phyloP scores from a whole-genome alignment of 169 alveolate genomes.

The Perkinsus olseni region DNA sequence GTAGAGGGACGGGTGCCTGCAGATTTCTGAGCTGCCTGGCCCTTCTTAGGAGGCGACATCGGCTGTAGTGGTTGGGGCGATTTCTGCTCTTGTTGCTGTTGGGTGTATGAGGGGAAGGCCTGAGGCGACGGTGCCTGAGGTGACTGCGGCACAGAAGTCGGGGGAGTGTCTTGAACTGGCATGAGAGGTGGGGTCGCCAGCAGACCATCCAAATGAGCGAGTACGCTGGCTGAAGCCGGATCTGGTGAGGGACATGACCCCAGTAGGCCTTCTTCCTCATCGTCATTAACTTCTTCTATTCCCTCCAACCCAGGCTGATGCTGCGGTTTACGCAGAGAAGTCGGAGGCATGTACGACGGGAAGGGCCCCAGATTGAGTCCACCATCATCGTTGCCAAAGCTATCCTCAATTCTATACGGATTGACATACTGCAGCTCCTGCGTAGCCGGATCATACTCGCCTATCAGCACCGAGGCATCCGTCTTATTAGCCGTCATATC shows the following conservation, averaged over 20 bases:
- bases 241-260: not conserved
- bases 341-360: not conserved
- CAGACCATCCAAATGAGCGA: not conserved
- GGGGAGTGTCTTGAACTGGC: not conserved
- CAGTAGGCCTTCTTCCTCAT: not conserved
- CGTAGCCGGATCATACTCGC: not conserved
- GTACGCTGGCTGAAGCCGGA: not conserved
- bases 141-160: not conserved
- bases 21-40: not conserved
- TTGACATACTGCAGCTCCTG: not conserved
- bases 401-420: not conserved
- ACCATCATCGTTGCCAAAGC: not conserved
- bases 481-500: constrained; percentile 2
- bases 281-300: not conserved
- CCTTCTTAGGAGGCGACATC: not conserved
- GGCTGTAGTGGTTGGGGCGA: not conserved
- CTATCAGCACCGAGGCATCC: not conserved
- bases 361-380: not conserved
- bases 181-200: not conserved
- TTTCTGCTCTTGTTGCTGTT: not conserved
- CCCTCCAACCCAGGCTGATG: not conserved
- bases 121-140: no score
- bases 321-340: not conserved
- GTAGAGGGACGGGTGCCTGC: not conserved
- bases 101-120: not conserved